Evolutionary conservation across 768 basidiomycete genomes (phyloP).

Genomic region (Tulasnella sp.): DNA sequence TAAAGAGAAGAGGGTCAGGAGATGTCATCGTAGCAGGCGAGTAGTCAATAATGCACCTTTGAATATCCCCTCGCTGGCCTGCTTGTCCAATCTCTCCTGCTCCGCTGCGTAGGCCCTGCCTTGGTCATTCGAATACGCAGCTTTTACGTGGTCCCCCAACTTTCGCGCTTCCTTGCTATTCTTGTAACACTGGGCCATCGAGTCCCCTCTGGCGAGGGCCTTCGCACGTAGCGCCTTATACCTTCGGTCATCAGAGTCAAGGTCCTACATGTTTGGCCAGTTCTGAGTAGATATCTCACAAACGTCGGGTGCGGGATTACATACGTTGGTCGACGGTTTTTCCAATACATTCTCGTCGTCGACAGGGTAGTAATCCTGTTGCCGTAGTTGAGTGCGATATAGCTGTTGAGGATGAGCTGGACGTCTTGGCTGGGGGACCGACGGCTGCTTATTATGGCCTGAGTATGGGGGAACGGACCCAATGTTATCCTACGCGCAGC

Average conservation of each 20-base stretch:
- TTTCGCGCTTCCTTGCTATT: constrained; percentile 30
- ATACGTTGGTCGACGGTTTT: too few relatives aligned
- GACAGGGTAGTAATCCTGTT: too few relatives aligned
- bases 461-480: too few relatives aligned
- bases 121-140: constrained; percentile 30
- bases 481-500: constrained; percentile 29
- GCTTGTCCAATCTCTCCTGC: constrained; percentile 31
- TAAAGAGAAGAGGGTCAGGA: constrained; percentile 29
- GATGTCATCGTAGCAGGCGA: constrained; percentile 12
- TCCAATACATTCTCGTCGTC: too few relatives aligned
- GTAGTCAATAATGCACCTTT: background rate
- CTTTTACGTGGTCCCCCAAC: constrained; percentile 31
- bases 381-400: too few relatives aligned
- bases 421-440: too few relatives aligned
- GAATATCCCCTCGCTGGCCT: constrained; percentile 29
- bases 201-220: constrained; percentile 31
- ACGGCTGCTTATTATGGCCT: too few relatives aligned
- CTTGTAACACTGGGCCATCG: constrained; percentile 20
- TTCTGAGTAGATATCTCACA: too few relatives aligned
- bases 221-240: constrained; percentile 29
- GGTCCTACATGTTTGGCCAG: too few relatives aligned
- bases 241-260: constrained; percentile 35
- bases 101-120: constrained; percentile 30
- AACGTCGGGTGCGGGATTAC: too few relatives aligned
- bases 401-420: too few relatives aligned